Base-by-base conservation (phyloP, 805 yeast genomes). In the Spathaspora gorwiae region DNA sequence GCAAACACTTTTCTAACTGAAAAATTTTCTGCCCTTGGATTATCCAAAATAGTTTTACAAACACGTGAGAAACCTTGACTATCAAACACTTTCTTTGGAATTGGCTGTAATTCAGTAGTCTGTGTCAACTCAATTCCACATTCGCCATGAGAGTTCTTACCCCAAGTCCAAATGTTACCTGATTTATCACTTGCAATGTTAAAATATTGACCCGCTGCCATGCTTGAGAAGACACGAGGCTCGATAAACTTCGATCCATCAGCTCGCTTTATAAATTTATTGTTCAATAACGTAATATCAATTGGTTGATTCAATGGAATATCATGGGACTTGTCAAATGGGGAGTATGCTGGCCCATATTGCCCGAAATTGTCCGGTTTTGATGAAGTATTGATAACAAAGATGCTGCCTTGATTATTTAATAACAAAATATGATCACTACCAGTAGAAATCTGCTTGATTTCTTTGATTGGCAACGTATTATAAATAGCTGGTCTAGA, bases 111-210 rank as follows among this genome's bases (percentile, higher is more conserved):
- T 54, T 85, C 92, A 13, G 84, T 79, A 47, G 79, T 80, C 58
- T 80, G 80, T 19, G 77, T 70, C 40, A 85, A 82, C 7, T 81
- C 80, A 39, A 79, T 72, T 9, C 92, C 96, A 45, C 92, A 71
- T 57, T 94, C 92, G n/a, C 98, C 98, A 61, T 68, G 80, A 3
- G 79, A 72, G 61, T 92, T 92, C 47, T 79, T 78, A 24, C 99
- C 99, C 79, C 94, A 90, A 1, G 89, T 77, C 79, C 84, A 86
- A n/a, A 89, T 67, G 43, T 73, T 71, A 7, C 92, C 94, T n/a
- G 69, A 56, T 1, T 69, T 54, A 54, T 87, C 92, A n/a, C 78
- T 60, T 6, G 82, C 92, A 31, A 90, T 60, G 3, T 90, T 79
- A 64, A 89, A 95, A 60, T 71, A 72, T 40, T 74, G 72, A 8